Evolutionary conservation across 306 rosid species (phyloP).

Genomic region (Dryas alaskensis): DNA sequence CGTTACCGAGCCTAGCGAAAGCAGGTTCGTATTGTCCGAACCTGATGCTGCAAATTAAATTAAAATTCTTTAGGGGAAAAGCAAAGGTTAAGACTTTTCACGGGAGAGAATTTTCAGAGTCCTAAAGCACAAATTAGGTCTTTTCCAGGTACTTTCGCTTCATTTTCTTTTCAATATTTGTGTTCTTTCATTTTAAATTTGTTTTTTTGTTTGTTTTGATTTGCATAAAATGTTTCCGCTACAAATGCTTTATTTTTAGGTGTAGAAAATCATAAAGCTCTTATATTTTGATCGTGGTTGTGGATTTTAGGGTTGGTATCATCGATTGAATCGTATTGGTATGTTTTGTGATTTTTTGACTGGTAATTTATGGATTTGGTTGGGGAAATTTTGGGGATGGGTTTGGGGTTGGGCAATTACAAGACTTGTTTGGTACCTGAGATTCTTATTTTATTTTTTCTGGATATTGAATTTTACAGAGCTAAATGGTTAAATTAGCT

Average conservation of each 20-base stretch:
- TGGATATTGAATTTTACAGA: neutral
- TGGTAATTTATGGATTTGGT: neutral
- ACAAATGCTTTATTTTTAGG: neutral
- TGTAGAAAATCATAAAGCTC: neutral
- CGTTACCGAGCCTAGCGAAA: constrained; percentile 18
- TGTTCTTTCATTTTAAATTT: neutral
- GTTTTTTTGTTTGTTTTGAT: neutral
- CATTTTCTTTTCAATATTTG: neutral
- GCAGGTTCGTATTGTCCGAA: constrained; percentile 1
- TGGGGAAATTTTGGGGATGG: neutral
- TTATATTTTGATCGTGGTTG: constrained; percentile 1
- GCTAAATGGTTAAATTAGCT: neutral
- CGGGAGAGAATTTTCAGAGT: neutral
- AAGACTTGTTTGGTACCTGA: neutral
- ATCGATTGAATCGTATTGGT: constrained; percentile 8
- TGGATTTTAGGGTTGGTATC: neutral
- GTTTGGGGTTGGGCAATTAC: neutral
- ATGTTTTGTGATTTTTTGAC: neutral
- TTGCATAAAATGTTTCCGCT: neutral
- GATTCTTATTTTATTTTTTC: neutral
- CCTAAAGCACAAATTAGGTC: neutral
- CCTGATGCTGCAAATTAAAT: constrained; percentile 4
- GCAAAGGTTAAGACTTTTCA: neutral
- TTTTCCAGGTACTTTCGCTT: constrained; percentile 6
- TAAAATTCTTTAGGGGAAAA: neutral